Evolutionary conservation across 2,329 filamentous ascomycete species (phyloP).

Genomic region (Ophiostoma montium): DNA sequence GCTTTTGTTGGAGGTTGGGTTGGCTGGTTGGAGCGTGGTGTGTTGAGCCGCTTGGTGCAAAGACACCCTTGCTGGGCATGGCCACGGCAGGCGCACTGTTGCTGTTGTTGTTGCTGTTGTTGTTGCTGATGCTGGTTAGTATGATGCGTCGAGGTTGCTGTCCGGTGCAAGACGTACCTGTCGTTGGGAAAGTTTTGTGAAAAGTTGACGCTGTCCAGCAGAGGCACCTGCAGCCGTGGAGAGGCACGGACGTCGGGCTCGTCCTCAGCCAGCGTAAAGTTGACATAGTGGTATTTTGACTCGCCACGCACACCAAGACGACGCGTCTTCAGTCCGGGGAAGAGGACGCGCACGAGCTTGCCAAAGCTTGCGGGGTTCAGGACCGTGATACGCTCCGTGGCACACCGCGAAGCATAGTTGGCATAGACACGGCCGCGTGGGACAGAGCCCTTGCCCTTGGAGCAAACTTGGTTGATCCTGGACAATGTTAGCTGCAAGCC

Average conservation of each 20-base stretch:
- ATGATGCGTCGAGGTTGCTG: no score
- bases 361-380: constrained; percentile 95
- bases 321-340: constrained; percentile 85
- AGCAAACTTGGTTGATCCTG: constrained; percentile 62
- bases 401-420: constrained; percentile 86
- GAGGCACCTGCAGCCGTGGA: constrained; percentile 31
- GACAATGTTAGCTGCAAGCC: constrained; percentile 6
- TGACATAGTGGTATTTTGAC: constrained; percentile 94
- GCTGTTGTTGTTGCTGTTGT: not conserved
- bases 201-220: constrained; percentile 34
- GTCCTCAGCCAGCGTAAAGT: constrained; percentile 47
- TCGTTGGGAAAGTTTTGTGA: constrained; percentile 26
- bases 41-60: not conserved
- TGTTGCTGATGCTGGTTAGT: not conserved
- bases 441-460: constrained; percentile 68
- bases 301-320: constrained; percentile 86
- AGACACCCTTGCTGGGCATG: constrained; percentile 5
- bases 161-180: constrained; percentile 23
- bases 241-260: constrained; percentile 33
- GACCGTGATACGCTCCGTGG: constrained; percentile 84
- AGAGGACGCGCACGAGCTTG: constrained; percentile 90
- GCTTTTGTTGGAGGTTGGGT: constrained; percentile 4
- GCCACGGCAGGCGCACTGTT: not conserved
- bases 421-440: constrained; percentile 88
- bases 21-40: not conserved